Percentiles rank a stretch among this genome's conserved stretches.
phyloP scores from a whole-genome alignment of 2,329 filamentous ascomycete species.

The Meredithiella fracta region DNA sequence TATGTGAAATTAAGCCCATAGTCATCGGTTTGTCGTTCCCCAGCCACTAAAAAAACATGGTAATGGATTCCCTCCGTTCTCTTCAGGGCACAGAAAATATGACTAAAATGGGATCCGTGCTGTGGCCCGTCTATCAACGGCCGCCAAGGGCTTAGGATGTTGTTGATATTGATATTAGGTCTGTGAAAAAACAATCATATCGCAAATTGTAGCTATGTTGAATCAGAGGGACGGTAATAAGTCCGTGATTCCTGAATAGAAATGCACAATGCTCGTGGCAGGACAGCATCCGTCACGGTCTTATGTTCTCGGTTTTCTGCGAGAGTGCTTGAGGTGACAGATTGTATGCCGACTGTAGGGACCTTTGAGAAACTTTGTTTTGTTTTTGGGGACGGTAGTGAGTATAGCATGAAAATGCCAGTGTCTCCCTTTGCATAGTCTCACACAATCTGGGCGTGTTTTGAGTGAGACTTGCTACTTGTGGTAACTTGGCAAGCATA shows the following conservation, averaged over 20 bases:
- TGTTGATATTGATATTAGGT: background rate
- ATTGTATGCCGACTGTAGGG: background rate
- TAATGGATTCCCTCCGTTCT: background rate
- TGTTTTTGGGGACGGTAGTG: background rate
- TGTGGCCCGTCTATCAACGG: background rate
- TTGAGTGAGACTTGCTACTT: too few relatives aligned
- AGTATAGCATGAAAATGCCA: too few relatives aligned
- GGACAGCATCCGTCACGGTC: too few relatives aligned
- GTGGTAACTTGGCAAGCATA: too few relatives aligned
- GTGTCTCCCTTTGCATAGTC: too few relatives aligned
- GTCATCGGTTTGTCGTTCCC: background rate
- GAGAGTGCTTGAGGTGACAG: too few relatives aligned
- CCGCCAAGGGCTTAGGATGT: background rate
- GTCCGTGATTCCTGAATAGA: background rate
- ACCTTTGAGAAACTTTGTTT: background rate
- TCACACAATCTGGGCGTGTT: too few relatives aligned
- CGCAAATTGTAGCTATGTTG: background rate
- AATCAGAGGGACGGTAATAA: background rate
- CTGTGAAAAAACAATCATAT: too few relatives aligned
- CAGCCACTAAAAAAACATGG: background rate
- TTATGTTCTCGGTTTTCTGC: too few relatives aligned
- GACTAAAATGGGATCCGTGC: too few relatives aligned
- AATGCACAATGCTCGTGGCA: background rate
- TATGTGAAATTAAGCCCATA: conserved; percentile 1
- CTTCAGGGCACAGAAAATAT: background rate